Conservation (phyloP, 495 filamentous ascomycete species). For the Hypoxylon trugodes region DNA sequence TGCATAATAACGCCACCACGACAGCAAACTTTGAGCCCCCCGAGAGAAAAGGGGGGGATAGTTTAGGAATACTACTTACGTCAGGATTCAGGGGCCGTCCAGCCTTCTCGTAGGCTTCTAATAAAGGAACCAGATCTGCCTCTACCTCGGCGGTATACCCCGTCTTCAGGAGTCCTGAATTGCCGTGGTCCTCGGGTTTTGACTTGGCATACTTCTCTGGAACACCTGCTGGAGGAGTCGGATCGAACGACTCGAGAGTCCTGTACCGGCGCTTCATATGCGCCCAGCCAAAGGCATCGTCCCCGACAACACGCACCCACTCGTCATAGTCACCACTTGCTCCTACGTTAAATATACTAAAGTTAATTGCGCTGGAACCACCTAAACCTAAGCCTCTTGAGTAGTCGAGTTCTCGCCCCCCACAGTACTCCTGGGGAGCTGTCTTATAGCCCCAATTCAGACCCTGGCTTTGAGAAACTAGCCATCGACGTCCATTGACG, state of each 20-base stretch:
- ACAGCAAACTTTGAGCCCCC: neutral
- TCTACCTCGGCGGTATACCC: conserved; percentile 60
- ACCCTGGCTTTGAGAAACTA: conserved; percentile 54
- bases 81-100: conserved; percentile 62
- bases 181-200: conserved; percentile 57
- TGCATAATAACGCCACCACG: too few species aligned
- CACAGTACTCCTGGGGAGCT: conserved; percentile 60
- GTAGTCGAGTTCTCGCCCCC: conserved; percentile 61
- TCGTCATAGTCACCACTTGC: conserved; percentile 68
- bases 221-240: conserved; percentile 44
- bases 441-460: conserved; percentile 72
- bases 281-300: conserved; percentile 61
- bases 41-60: neutral
- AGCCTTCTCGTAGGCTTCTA: conserved; percentile 54
- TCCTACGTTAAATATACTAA: conserved; percentile 65
- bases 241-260: conserved; percentile 62
- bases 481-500: conserved; percentile 62
- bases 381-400: conserved; percentile 68
- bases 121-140: conserved; percentile 49
- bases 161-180: conserved; percentile 55
- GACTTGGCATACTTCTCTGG: conserved; percentile 48
- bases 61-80: neutral
- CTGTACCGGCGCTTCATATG: conserved; percentile 58
- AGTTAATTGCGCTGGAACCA: conserved; percentile 71
- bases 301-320: conserved; percentile 52